Conservation (phyloP, 805 yeast genomes). For the Wickerhamomyces hampshirensis region DNA sequence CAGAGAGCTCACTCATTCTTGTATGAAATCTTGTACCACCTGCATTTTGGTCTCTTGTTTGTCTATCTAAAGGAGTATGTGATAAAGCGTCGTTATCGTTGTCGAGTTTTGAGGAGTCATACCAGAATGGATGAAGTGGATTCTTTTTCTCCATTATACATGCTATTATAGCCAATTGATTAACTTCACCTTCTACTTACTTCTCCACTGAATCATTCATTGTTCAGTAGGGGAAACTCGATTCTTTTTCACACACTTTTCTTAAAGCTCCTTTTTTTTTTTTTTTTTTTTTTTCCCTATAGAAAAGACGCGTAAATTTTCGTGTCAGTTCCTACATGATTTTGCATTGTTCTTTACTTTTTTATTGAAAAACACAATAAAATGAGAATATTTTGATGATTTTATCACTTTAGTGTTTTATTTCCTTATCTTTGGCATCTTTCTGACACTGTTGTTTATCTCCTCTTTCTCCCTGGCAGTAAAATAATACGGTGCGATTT, state of each 20-base stretch:
- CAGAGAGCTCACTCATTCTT: conserved; percentile 16
- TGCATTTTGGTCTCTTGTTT: conserved; percentile 39
- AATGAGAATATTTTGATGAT: too few relatives aligned
- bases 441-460: conserved; percentile 12
- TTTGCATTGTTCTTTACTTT: too few relatives aligned
- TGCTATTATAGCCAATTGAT: too few relatives aligned
- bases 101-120: conserved; percentile 33
- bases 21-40: conserved; percentile 39
- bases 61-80: conserved; percentile 36
- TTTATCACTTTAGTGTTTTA: not conserved
- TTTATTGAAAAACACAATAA: too few relatives aligned
- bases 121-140: conserved; percentile 19
- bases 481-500: conserved; percentile 61
- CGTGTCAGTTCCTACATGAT: too few relatives aligned
- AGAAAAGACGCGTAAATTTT: too few relatives aligned
- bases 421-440: conserved; percentile 19
- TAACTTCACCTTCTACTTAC: too few relatives aligned
- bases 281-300: too few relatives aligned
- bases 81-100: conserved; percentile 30
- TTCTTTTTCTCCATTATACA: conserved; percentile 16
- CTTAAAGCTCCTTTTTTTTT: not conserved
- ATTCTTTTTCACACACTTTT: not conserved
- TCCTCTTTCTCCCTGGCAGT: conserved; percentile 14
- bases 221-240: not conserved
- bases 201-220: too few relatives aligned